phyloP scores from a whole-genome alignment of 176 grass and related monocot species.

The Cymbopogon citratus region DNA sequence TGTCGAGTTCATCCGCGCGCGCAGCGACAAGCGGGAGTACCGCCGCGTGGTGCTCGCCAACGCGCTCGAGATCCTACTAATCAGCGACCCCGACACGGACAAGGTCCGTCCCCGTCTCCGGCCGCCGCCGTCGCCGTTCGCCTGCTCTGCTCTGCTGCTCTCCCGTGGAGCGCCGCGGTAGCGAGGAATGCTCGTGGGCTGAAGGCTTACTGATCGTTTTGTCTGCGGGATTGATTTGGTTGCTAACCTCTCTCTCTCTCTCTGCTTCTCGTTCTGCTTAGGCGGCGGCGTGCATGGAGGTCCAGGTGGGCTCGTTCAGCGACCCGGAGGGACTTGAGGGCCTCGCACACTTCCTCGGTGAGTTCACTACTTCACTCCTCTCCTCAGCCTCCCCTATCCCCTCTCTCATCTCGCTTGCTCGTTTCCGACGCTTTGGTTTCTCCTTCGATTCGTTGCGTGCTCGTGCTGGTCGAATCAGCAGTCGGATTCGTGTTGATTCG shows the following conservation, averaged over 20 bases:
- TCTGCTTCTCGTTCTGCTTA: slow-evolving; percentile 20
- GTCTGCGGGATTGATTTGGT: background rate
- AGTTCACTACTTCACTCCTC: background rate
- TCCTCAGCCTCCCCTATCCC: background rate
- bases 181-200: background rate
- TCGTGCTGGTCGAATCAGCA: slow-evolving; percentile 6
- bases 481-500: slow-evolving; percentile 10
- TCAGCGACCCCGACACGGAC: slow-evolving; percentile 91
- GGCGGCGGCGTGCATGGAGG: slow-evolving; percentile 92
- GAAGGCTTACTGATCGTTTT: background rate
- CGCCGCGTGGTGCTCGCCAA: slow-evolving; percentile 77
- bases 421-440: background rate
- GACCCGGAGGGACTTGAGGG: slow-evolving; percentile 90
- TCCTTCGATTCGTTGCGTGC: background rate
- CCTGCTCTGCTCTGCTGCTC: background rate
- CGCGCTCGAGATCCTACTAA: slow-evolving; percentile 73
- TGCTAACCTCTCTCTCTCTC: background rate
- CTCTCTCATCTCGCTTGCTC: background rate
- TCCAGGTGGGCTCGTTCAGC: slow-evolving; percentile 72
- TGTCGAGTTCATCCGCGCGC: slow-evolving; percentile 84
- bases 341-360: slow-evolving; percentile 96
- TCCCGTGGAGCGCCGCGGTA: background rate
- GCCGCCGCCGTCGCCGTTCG: background rate
- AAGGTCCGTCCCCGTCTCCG: slow-evolving; percentile 40
- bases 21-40: slow-evolving; percentile 87